Evolutionary conservation across 1,284 basidiomycete genomes (phyloP).

Genomic region (Polyporus tsugae): DNA sequence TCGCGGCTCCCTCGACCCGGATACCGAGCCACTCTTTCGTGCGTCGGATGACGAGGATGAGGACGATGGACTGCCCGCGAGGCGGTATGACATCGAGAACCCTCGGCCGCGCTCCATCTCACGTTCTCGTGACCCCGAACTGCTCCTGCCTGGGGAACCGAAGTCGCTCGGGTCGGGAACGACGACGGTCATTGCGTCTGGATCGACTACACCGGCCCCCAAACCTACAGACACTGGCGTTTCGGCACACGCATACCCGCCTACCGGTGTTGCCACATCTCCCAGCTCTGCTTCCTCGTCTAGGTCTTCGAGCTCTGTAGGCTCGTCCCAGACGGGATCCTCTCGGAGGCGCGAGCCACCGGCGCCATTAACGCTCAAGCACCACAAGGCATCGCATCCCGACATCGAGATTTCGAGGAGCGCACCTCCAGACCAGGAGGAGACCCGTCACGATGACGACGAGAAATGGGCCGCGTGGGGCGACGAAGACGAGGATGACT

Average conservation of each 20-base stretch:
- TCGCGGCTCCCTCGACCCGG: conserved; percentile 45
- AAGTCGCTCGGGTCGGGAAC: conserved; percentile 43
- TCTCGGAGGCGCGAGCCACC: conserved; percentile 49
- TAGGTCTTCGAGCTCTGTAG: conserved; percentile 41
- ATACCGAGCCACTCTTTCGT: conserved; percentile 63
- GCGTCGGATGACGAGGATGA: conserved; percentile 61
- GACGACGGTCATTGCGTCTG: conserved; percentile 36
- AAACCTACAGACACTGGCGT: conserved; percentile 39
- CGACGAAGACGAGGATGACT: conserved; percentile 57
- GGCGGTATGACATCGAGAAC: conserved; percentile 56
- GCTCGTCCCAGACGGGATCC: conserved; percentile 33
- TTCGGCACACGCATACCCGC: conserved; percentile 68
- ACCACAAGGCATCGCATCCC: conserved; percentile 34
- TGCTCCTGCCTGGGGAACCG: conserved; percentile 36
- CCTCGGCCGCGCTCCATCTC: conserved; percentile 41
- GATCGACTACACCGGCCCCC: conserved; percentile 45
- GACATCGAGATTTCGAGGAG: conserved; percentile 32
- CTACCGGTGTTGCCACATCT: conserved; percentile 39
- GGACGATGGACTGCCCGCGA: conserved; percentile 40
- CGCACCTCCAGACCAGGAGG: conserved; percentile 23
- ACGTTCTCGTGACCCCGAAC: conserved; percentile 43
- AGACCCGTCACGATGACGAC: conserved; percentile 27
- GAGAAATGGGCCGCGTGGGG: conserved; percentile 63
- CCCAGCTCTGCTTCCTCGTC: conserved; percentile 49
- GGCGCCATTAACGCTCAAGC: conserved; percentile 46